Evolutionary conservation across 192 early-diverging fungal species (phyloP), one percentile per base, ranked within the genome.

Genomic region (Geosiphon pyriformis): DNA sequence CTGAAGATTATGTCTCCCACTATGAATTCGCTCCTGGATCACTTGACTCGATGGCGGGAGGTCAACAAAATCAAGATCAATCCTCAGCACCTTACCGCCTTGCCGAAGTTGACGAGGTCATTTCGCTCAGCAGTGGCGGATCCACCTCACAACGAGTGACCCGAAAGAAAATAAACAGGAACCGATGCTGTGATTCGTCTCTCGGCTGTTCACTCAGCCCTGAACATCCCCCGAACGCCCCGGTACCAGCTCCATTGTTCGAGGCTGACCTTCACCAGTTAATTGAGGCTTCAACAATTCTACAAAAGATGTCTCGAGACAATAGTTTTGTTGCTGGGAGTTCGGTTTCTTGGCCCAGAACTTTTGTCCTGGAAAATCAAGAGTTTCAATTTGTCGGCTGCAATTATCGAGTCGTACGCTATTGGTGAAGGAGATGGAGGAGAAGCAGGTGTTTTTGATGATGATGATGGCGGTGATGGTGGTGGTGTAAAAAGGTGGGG

Each of bases 341-440:
- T 30, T 12, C 7, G 4, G 46, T 46, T 37, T 25, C 60, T 26
- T 62, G 60, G 60, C 60, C 60, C 20, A 11, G 60, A 62, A 62
- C 11, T 30, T 62, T 62, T 31, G 49, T 62, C 17, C 30, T 62
- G 35, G 46, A 37, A 20, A 62, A 62, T 48, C 26, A 37, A 20
- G 60, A 62, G 49, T 62, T 62, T 49, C 60, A 62, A n/a, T 62
- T 48, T 49, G 8, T 46, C 46, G 60, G 60, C n/a, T 50, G 47
- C 49, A 27, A 46, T 27, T 62, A 62, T 49, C 60, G 60, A 4
- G 60, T 62, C 31, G 35, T 62, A 17, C 60, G 60, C n/a, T 62
- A 62, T 30, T 62, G 60, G 60, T 62, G 29, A 62, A 49, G 7
- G 15, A 42, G 15, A 15, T 10, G 15, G 15, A 42, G 15, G 37